These are phyloP conservation scores for Microstegium vimineum DNA, from an alignment of 176 grass and related monocot species.

Conservation along the genomic window DNA sequence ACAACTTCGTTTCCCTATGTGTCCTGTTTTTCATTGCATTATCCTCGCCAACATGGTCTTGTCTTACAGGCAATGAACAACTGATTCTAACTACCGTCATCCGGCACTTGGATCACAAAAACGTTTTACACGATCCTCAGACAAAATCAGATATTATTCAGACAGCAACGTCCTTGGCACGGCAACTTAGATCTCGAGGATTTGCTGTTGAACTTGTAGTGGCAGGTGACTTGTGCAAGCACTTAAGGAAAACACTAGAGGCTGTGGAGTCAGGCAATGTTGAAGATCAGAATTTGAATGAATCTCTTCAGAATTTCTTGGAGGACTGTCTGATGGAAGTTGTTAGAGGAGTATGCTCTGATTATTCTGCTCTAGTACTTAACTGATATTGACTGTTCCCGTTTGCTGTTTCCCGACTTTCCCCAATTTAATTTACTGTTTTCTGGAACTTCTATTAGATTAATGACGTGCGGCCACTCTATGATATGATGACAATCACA, in stretches of 20 bases:
- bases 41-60: too few species aligned
- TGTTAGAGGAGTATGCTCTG: constrained; percentile 77
- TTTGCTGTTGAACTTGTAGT: constrained; percentile 63
- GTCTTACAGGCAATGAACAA: constrained; percentile 64
- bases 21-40: neutral
- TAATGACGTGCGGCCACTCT: constrained; percentile 62
- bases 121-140: constrained; percentile 54
- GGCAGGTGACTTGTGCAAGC: constrained; percentile 81
- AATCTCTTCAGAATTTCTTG: constrained; percentile 81
- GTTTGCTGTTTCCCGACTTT: constrained; percentile 3
- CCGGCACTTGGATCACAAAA: constrained; percentile 91
- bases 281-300: constrained; percentile 82
- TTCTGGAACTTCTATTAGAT: constrained; percentile 53
- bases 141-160: constrained; percentile 91
- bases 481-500: constrained; percentile 90
- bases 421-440: constrained; percentile 15
- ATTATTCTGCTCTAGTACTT: constrained; percentile 11
- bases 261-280: constrained; percentile 59
- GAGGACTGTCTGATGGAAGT: constrained; percentile 94
- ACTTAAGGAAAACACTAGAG: constrained; percentile 93
- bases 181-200: constrained; percentile 61
- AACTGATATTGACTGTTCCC: neutral
- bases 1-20: neutral
- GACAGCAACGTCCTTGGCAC: constrained; percentile 64
- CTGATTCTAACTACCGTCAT: constrained; percentile 77